These are phyloP conservation scores for Hordeum marinum DNA, from an alignment of 176 grass and related monocot genomes.

Conservation along the genomic window DNA sequence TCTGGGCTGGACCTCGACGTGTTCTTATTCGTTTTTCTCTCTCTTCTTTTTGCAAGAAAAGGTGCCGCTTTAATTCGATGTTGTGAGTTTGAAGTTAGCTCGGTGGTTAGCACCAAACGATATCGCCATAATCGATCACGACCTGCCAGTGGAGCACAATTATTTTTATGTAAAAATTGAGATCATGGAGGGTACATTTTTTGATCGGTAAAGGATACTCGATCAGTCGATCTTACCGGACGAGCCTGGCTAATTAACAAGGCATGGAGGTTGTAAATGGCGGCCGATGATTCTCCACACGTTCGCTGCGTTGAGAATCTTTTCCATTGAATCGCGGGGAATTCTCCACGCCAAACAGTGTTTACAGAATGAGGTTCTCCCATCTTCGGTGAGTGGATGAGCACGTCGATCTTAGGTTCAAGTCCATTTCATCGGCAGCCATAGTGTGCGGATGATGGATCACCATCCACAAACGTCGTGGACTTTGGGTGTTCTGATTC, in stretches of 20 bases:
- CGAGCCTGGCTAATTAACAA: neutral
- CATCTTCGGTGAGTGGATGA: neutral
- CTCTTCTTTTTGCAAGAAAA: neutral
- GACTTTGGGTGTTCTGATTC: neutral
- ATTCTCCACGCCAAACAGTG: neutral
- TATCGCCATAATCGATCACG: neutral
- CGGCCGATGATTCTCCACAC: neutral
- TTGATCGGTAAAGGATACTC: too few relatives aligned
- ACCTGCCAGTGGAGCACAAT: neutral
- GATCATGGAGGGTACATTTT: neutral
- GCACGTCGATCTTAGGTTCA: neutral
- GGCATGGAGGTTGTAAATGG: neutral
- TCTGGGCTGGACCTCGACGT: neutral
- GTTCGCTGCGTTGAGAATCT: neutral
- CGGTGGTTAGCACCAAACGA: conserved; percentile 27
- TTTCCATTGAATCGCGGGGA: neutral
- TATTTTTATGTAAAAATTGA: neutral
- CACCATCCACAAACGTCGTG: neutral
- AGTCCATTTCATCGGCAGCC: neutral
- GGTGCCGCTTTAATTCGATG: neutral
- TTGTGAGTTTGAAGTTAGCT: neutral
- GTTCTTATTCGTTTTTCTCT: neutral
- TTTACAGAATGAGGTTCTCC: neutral
- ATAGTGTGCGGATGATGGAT: neutral
- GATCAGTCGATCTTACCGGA: neutral